Conservation (phyloP, 192 early-diverging fungal genomes). For the Spinellus fusiger region DNA sequence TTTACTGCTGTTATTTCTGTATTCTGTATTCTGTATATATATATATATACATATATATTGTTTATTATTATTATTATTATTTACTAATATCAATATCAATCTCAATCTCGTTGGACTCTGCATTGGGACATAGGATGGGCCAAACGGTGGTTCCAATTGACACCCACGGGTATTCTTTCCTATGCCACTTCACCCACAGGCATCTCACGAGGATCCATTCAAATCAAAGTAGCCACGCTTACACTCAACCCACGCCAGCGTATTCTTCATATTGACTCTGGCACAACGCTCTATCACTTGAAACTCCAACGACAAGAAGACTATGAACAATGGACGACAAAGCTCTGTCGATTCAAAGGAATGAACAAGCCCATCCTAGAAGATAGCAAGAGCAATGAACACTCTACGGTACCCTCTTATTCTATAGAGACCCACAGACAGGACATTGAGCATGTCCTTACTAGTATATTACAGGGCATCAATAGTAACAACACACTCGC, state of each 20-base stretch:
- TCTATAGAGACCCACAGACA: background rate
- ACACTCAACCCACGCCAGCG: slow-evolving; percentile 53
- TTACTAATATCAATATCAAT: no score
- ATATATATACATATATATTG: background rate
- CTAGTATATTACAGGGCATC: background rate
- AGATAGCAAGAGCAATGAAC: no score
- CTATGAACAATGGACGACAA: slow-evolving; percentile 58
- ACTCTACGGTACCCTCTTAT: background rate
- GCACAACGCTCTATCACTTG: slow-evolving; percentile 73
- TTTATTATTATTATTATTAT: background rate
- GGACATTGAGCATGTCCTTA: background rate
- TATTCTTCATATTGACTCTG: slow-evolving; percentile 79
- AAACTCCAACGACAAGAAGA: slow-evolving; percentile 60
- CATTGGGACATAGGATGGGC: slow-evolving; percentile 75
- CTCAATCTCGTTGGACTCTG: no score
- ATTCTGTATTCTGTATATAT: slow-evolving; percentile 26
- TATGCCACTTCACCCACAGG: slow-evolving; percentile 70
- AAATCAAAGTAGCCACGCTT: slow-evolving; percentile 50
- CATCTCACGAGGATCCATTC: slow-evolving; percentile 55
- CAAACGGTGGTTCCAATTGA: slow-evolving; percentile 77
- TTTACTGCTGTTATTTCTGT: no score
- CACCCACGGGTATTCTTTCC: slow-evolving; percentile 59
- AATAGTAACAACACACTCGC: background rate
- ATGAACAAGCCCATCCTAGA: background rate
- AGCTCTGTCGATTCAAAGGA: background rate